These are phyloP conservation scores for Eragrostis nindensis DNA, from an alignment of 176 grass and related monocot genomes.

Conservation along the genomic window DNA sequence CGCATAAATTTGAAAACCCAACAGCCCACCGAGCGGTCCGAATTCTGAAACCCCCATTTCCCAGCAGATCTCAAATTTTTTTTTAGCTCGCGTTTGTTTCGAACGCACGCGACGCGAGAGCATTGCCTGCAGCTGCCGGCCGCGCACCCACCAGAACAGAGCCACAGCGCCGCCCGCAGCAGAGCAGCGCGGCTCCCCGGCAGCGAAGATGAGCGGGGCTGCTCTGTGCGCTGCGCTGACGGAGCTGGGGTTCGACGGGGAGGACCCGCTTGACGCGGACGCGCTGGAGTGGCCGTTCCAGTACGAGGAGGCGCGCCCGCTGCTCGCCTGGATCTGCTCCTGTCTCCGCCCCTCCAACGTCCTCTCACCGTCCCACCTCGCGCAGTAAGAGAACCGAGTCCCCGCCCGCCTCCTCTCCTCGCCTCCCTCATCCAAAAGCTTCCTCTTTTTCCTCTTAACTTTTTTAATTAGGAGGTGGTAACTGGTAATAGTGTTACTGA, in stretches of 20 bases:
- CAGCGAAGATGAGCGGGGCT: slow-evolving; percentile 76
- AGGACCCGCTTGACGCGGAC: slow-evolving; percentile 89
- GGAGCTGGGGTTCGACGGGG: slow-evolving; percentile 92
- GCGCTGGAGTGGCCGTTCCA: slow-evolving; percentile 99
- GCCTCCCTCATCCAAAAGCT: not conserved
- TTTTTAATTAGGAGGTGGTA: not conserved
- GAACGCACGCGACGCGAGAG: slow-evolving; percentile 35
- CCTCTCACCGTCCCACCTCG: slow-evolving; percentile 76
- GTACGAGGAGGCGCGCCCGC: slow-evolving; percentile 92
- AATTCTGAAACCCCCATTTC: slow-evolving; percentile 2
- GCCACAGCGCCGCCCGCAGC: not conserved
- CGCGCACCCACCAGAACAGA: slow-evolving; percentile 23
- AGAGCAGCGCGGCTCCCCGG: not conserved
- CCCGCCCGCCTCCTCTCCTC: not conserved
- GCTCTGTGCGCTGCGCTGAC: slow-evolving; percentile 73
- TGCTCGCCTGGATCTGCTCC: slow-evolving; percentile 99
- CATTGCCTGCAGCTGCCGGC: slow-evolving; percentile 36
- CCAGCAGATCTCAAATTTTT: not conserved
- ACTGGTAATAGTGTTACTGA: slow-evolving; percentile 7
- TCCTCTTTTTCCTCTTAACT: not conserved
- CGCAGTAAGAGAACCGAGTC: slow-evolving; percentile 55
- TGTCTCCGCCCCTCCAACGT: slow-evolving; percentile 97
- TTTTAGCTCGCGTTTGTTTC: slow-evolving; percentile 30
- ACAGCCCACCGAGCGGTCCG: not conserved
- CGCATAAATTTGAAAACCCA: not conserved